Base-by-base conservation (phyloP, 768 basidiomycete species). In the Leucosporidium creatinivorum region DNA sequence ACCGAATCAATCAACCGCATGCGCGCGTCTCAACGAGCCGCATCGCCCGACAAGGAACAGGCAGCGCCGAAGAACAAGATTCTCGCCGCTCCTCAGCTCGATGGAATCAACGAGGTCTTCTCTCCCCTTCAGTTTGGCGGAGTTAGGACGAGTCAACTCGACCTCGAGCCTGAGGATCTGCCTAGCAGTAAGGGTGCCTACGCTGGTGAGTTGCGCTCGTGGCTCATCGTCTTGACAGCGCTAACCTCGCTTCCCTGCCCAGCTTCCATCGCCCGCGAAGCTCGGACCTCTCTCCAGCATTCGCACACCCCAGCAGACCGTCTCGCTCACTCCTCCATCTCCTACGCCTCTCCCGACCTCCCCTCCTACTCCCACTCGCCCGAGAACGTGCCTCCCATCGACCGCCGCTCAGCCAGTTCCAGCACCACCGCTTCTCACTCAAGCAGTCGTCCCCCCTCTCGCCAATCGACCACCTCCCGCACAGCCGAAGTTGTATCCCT, bases 241-340 rank as follows among this genome's bases (percentile, higher is more conserved):
- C 55, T 56, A 17, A 56, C 55, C 31, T 30, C 21, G 1, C 15
- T 44, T 44, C 39, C 39, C 39, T 44, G 6, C 10, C 13, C 57
- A 58, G 57, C 33, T 9, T 58, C 57, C 57, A 58, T 58, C 57
- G 31, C 57, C 0, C 36, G 57, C 33, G 57, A 58, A 39, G 57
- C 57, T 15, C 57, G 57, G 10, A 39, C 57, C 30, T 58, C 10
- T 15, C 31, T n/a, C 23, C 52, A 54, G 21, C 55, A 56, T n/a
- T 23, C 50, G 8, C 50, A 51, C 50, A 51, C 23, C 50, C 25
- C 50, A 6, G 23, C 50, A 7, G 23, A 23, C 50, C 50, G 21
- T 1, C 50, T 51, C 50, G 50, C 50, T 23, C 50, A 25, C 25
- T 25, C 25, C 15, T 23, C 50, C 50, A n/a, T 25, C 25, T 23